Evolutionary conservation across 2,329 filamentous ascomycete species (phyloP), one percentile per base, ranked within the genome.

Genomic region (Phaeosphaeriaceae sp.): DNA sequence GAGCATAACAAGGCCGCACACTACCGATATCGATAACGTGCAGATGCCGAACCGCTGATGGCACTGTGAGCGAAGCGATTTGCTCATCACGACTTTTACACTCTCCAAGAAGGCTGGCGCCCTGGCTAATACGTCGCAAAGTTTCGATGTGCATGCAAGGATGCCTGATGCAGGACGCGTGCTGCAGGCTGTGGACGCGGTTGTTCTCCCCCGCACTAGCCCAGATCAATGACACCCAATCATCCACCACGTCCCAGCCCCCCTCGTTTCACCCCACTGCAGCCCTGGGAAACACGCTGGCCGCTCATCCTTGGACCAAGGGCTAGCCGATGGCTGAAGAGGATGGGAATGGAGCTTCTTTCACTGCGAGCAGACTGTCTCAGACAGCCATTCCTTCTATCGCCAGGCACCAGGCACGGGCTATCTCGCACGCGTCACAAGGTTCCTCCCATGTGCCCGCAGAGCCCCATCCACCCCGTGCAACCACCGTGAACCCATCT

Each of bases 361-460:
- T 49, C 56, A 52, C 58, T 52, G 60, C 58, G 62, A 51, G 46
- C 47, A 55, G 51, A 52, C 56, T 32, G 57, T 52, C 23, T 15
- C 40, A 62, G 56, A 58, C 51, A 49, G 52, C 22, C 48, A 59
- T 48, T 56, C 46, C 54, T 48, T 26, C 23, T 58, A 60, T 62
- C 61, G 56, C 56, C 63, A 73, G 71, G 66, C 72, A 70, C 66
- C 70, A 69, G 59, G 64, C 62, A 69, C 66, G 35, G 35, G 62
- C 35, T 44, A 35, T 30, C 24, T 47, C 61, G 67, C 60, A 63
- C 63, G 59, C 70, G 73, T 76, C 73, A 76, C 73, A 71, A 73
- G 73, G 67, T 61, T 55, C 28, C 66, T 65, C 68, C 64, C 73
- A 74, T 72, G 72, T 74, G 71, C 72, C 60, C 54, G 60, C 65